Base-by-base conservation (phyloP, 148 eudicot species). In the Rhododendron ovatum region DNA sequence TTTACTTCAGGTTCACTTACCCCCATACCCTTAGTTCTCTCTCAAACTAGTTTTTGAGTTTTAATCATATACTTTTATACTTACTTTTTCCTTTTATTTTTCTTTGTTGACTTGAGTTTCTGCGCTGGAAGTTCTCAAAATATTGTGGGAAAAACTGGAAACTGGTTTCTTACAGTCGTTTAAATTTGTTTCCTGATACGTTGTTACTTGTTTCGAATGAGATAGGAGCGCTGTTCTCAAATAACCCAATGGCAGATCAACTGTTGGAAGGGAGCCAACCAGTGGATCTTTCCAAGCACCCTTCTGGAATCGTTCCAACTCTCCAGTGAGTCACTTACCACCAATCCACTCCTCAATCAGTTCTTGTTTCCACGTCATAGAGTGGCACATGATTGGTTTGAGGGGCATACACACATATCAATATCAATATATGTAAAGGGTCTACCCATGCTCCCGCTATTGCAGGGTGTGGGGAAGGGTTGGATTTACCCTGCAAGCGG, bases 191-290 rank as follows among this genome's bases (percentile, higher is more conserved):
- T 18, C 33, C 26, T 80, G 20, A 57, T 61, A 13, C 43, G 37
- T 22, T 7, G 18, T 63, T 84, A 4, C 10, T 59, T 41, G 13
- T 71, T 35, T 71, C 13, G 81, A 26, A 50, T 26, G 57, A 28
- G 35, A 74, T 71, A 15, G 80, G 69, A 67, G 82, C 3, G 65
- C 51, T 35, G 12, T 80, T 45, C 18, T 10, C 28, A 82, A 26
- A n/a, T 55, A 55, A 65, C 75, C 69, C 30, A 80, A 95, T 95
- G 98, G 96, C 98, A n/a, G 98, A 92, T 73, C 94, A 88, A 86
- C 93, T 88, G 17, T 50, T 90, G 91, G 96, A 94, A 90, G 96
- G 94, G 81, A 95, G 90, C 91, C 95, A 95, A 85, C 95, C 95
- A 1, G 95, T 94, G 9, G 98, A 94, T 91, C 90, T 90, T 55